Conservation (phyloP, 768 basidiomycete species). For the Cyathus striatus region DNA sequence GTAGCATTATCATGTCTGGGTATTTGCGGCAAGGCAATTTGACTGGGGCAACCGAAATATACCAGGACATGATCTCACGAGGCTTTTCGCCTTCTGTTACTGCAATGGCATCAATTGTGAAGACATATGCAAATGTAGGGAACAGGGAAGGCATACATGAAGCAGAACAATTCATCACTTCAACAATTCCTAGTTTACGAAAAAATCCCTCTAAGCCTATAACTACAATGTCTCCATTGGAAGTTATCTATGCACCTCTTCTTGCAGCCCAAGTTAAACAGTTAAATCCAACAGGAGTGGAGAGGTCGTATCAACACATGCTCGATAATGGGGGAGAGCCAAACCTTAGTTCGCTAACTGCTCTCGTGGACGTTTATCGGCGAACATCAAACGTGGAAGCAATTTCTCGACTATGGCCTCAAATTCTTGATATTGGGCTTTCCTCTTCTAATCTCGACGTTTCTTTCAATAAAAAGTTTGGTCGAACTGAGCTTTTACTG, state of each 20-base stretch:
- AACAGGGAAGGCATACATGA: constrained; percentile 45
- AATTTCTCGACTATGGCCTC: constrained; percentile 62
- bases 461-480: too few relatives aligned
- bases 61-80: constrained; percentile 64
- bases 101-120: constrained; percentile 65
- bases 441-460: not conserved
- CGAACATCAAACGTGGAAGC: constrained; percentile 47
- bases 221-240: constrained; percentile 37
- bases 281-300: constrained; percentile 45
- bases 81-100: constrained; percentile 64
- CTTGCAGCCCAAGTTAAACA: constrained; percentile 44
- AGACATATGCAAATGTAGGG: constrained; percentile 48
- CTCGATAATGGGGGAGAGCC: constrained; percentile 50
- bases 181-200: constrained; percentile 34
- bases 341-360: constrained; percentile 53
- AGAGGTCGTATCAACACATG: constrained; percentile 48
- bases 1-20: constrained; percentile 74
- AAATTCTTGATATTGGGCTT: constrained; percentile 54
- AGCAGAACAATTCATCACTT: constrained; percentile 63
- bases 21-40: constrained; percentile 55
- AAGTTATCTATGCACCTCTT: constrained; percentile 58
- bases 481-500: too few relatives aligned
- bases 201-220: constrained; percentile 23
- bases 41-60: constrained; percentile 53
- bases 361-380: constrained; percentile 72